These are phyloP conservation scores for Hygrophorus russula DNA, from an alignment of 768 basidiomycete genomes.

Conservation along the genomic window DNA sequence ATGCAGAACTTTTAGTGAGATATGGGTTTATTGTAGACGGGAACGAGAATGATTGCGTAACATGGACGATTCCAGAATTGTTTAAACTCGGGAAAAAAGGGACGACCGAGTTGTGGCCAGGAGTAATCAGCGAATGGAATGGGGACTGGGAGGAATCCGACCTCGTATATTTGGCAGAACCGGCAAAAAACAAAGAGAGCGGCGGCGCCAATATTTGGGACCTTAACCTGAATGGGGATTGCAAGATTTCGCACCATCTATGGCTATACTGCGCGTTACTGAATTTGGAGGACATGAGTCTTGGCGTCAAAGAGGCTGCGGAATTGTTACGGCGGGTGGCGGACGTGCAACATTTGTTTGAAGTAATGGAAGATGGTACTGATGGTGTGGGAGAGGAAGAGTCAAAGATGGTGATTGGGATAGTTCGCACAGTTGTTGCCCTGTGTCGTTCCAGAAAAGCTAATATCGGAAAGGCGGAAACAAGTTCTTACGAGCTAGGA, in stretches of 20 bases:
- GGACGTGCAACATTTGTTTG: neutral
- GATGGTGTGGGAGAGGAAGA: too few relatives aligned
- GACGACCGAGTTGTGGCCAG: conserved; percentile 3
- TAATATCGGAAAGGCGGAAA: neutral
- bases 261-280: conserved; percentile 34
- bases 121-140: neutral
- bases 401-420: too few relatives aligned
- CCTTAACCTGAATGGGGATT: conserved; percentile 38
- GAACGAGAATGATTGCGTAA: conserved; percentile 55
- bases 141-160: neutral
- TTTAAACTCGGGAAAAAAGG: conserved; percentile 7
- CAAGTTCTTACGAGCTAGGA: neutral
- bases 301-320: neutral
- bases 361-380: neutral
- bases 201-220: conserved; percentile 4
- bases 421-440: neutral
- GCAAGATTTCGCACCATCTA: conserved; percentile 35
- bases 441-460: neutral
- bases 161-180: neutral
- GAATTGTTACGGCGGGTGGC: neutral
- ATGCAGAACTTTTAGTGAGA: conserved; percentile 52
- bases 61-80: conserved; percentile 27
- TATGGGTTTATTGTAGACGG: conserved; percentile 72
- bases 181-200: neutral
- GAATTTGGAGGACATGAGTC: neutral